Evolutionary conservation across 495 filamentous ascomycete species (phyloP).

Genomic region (Aspergillus funiculosus): DNA sequence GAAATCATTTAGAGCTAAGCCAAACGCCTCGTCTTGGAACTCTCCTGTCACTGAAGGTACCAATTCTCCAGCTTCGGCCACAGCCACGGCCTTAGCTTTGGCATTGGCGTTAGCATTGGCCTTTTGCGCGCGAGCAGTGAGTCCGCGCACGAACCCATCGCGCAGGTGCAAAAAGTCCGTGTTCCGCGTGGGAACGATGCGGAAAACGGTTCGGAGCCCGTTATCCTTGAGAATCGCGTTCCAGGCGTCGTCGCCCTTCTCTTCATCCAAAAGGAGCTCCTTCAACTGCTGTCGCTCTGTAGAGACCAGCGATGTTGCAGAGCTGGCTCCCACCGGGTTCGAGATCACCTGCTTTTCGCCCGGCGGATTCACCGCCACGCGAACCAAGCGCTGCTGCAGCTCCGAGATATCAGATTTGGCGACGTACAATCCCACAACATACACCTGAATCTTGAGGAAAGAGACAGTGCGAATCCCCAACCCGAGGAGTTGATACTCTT

Average conservation of each 20-base stretch:
- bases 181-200: constrained; percentile 77
- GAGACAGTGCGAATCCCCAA: constrained; percentile 83
- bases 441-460: constrained; percentile 87
- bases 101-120: constrained; percentile 9
- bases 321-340: constrained; percentile 50
- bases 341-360: constrained; percentile 41
- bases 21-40: constrained; percentile 66
- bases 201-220: constrained; percentile 61
- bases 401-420: constrained; percentile 65
- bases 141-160: constrained; percentile 82
- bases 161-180: constrained; percentile 89
- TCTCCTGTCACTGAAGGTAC: constrained; percentile 25
- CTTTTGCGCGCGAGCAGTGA: constrained; percentile 61
- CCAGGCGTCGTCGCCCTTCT: constrained; percentile 64
- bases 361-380: constrained; percentile 35
- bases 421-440: constrained; percentile 88
- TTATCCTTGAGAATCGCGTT: constrained; percentile 57
- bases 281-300: constrained; percentile 68
- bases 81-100: constrained; percentile 20
- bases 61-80: constrained; percentile 37
- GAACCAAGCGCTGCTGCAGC: constrained; percentile 52
- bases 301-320: constrained; percentile 76
- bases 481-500: constrained; percentile 82
- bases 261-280: constrained; percentile 61
- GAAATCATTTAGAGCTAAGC: constrained; percentile 64